Evolutionary conservation across 2,329 filamentous ascomycete species (phyloP), one percentile per base, ranked within the genome.

Genomic region (Epichloe sylvatica): DNA sequence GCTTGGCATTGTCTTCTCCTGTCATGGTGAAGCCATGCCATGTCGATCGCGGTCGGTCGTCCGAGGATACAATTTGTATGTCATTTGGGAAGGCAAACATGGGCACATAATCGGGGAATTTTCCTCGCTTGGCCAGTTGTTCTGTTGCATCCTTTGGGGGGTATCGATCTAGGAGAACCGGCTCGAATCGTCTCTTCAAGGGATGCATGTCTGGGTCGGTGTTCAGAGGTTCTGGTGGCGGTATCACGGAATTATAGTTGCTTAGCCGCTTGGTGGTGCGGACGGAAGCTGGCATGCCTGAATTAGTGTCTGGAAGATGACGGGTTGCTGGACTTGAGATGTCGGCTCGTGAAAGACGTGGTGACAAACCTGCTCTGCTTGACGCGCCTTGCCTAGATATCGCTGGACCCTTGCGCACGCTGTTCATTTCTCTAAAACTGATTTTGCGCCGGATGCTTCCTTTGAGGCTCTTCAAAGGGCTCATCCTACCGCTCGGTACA

Each of bases 11-110:
- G 62, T 97, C 90, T 50, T 86, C 86, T 21, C 84, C 85, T 2
- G 92, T 98, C 92, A 98, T 97, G 54, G 88, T 90, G 62, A 98
- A 98, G 45, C 92, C 92, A 67, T 98, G 92, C 92, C 92, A 98
- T 23, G 90, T 96, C n/a, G 92, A 91, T 53, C 89, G 78, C 1
- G 92, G 92, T 53, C 90, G 78, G 63, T 95, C 88, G 61, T 98
- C 92, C 1, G 90, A 90, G 1, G 92, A 96, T 9, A 97, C 87
- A 47, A 98, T 92, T 55, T 89, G 89, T 58, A 98, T 92, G 65
- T 98, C 92, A 66, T 97, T 96, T 43, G 92, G 92, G 60, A 97
- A 98, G 49, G 92, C 90, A 67, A 98, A 98, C 92, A 98, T 97
- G 50, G 92, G 92, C 17, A 98, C 88, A 60, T 96, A 98, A 63